A percentile compares a stretch with the other conserved stretches of the same genome.
phyloP scores from a whole-genome alignment of 2,329 filamentous ascomycete species.

The Mollisiaceae sp. region DNA sequence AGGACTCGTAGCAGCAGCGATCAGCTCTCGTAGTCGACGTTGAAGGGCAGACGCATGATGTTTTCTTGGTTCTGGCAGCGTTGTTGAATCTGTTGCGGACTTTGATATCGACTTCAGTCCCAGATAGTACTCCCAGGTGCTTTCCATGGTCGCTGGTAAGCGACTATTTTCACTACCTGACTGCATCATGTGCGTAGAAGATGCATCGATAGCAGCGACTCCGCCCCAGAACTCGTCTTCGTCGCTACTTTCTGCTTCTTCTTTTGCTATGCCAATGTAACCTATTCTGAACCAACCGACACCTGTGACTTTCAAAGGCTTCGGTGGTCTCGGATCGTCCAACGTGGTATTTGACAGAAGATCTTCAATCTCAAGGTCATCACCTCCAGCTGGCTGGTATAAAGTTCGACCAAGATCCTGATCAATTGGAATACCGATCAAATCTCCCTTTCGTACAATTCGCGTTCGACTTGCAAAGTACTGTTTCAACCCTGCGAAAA shows the following conservation, averaged over 20 bases:
- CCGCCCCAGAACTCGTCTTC: constrained; percentile 81
- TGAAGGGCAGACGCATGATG: constrained; percentile 64
- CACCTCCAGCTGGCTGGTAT: constrained; percentile 68
- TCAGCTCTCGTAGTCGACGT: constrained; percentile 79
- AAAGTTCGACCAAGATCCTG: constrained; percentile 81
- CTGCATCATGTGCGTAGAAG: constrained; percentile 87
- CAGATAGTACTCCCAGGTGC: constrained; percentile 89
- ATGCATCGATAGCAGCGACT: constrained; percentile 83
- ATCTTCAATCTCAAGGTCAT: constrained; percentile 74
- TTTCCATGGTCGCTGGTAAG: constrained; percentile 76
- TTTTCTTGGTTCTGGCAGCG: constrained; percentile 51
- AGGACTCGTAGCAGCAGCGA: constrained; percentile 86
- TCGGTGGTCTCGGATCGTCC: constrained; percentile 52
- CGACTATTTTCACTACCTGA: constrained; percentile 85
- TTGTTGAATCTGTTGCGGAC: constrained; percentile 47
- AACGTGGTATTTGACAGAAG: constrained; percentile 53
- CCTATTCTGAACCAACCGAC: constrained; percentile 95
- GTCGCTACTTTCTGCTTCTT: constrained; percentile 57
- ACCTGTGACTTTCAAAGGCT: constrained; percentile 45
- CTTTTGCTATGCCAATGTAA: constrained; percentile 67
- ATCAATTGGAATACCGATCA: constrained; percentile 89
- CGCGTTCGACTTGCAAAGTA: constrained; percentile 86
- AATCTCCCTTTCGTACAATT: constrained; percentile 83
- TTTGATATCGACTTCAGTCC: constrained; percentile 72
- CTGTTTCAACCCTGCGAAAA: constrained; percentile 84